A percentile compares a stretch with the other conserved stretches of the same genome.
phyloP scores from a whole-genome alignment of 2,329 filamentous ascomycete species.

The Exophiala sp. region DNA sequence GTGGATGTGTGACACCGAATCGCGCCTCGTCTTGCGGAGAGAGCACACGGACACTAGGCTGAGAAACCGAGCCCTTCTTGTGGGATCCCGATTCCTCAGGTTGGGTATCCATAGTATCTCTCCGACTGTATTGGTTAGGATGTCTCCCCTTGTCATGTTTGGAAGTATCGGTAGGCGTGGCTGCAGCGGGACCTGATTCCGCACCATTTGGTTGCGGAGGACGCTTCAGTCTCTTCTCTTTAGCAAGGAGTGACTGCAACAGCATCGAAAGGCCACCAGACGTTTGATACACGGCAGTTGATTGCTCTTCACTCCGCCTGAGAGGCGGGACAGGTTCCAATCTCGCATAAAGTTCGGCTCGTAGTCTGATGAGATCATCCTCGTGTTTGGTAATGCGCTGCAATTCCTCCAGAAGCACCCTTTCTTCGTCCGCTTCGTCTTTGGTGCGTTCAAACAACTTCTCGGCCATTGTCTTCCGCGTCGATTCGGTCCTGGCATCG shows the following conservation, averaged over 20 bases:
- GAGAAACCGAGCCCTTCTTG: slow-evolving; percentile 35
- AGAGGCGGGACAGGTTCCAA: slow-evolving; percentile 74
- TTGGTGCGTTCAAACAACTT: slow-evolving; percentile 70
- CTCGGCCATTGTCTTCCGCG: slow-evolving; percentile 78
- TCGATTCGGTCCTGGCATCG: slow-evolving; percentile 69
- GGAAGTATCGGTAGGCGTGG: slow-evolving; percentile 33
- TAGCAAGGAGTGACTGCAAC: slow-evolving; percentile 72
- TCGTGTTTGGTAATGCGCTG: slow-evolving; percentile 85
- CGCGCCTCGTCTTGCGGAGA: slow-evolving; percentile 67
- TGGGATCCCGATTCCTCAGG: slow-evolving; percentile 33
- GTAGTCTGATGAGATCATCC: slow-evolving; percentile 78
- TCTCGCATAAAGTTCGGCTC: slow-evolving; percentile 76
- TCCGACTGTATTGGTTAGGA: slow-evolving; percentile 31
- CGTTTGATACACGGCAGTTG: slow-evolving; percentile 63
- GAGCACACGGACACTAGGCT: slow-evolving; percentile 62
- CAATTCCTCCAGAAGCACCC: slow-evolving; percentile 79
- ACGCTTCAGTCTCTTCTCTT: slow-evolving; percentile 85
- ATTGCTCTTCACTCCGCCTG: slow-evolving; percentile 51
- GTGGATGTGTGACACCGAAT: slow-evolving; percentile 77
- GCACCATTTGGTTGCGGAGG: slow-evolving; percentile 59
- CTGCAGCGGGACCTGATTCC: slow-evolving; percentile 47
- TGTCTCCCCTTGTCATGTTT: slow-evolving; percentile 23
- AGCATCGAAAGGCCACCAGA: slow-evolving; percentile 73
- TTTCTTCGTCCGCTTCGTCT: slow-evolving; percentile 88
- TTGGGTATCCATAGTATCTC: slow-evolving; percentile 27